These are phyloP conservation scores for Prinsepia uniflora DNA, from an alignment of 306 rosid species.

Conservation along the genomic window DNA sequence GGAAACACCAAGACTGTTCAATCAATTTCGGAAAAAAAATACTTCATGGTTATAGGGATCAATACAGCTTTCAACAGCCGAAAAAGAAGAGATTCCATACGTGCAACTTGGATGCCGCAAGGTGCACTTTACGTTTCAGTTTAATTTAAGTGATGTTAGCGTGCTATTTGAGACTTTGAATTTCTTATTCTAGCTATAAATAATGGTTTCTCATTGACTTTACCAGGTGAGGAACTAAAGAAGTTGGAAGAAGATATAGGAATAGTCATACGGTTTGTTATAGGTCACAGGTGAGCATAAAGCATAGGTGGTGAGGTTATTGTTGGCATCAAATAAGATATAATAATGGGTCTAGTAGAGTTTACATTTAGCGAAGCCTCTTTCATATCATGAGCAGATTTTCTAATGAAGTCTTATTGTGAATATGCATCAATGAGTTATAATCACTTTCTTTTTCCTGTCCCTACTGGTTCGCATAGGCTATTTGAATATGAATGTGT, in stretches of 20 bases:
- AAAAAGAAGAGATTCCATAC: conserved; percentile 79
- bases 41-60: conserved; percentile 77
- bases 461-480: neutral
- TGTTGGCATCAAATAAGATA: neutral
- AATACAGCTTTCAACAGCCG: conserved; percentile 86
- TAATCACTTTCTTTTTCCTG: neutral
- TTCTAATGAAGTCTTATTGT: neutral
- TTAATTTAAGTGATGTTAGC: conserved; percentile 4
- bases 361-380: neutral
- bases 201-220: conserved; percentile 20
- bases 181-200: conserved; percentile 22
- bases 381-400: neutral
- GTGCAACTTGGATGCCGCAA: conserved; percentile 94
- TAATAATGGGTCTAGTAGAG: neutral
- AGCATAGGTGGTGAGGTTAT: neutral
- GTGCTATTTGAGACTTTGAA: conserved; percentile 9
- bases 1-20: conserved; percentile 37
- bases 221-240: conserved; percentile 59
- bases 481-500: neutral
- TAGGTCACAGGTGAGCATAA: conserved; percentile 66
- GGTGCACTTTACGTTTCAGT: conserved; percentile 39
- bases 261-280: conserved; percentile 76
- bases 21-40: conserved; percentile 55
- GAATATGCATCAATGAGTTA: neutral
- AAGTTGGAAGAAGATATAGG: conserved; percentile 88